Evolutionary conservation across 2,329 filamentous ascomycete genomes (phyloP).

Genomic region (Falciphora oryzae): DNA sequence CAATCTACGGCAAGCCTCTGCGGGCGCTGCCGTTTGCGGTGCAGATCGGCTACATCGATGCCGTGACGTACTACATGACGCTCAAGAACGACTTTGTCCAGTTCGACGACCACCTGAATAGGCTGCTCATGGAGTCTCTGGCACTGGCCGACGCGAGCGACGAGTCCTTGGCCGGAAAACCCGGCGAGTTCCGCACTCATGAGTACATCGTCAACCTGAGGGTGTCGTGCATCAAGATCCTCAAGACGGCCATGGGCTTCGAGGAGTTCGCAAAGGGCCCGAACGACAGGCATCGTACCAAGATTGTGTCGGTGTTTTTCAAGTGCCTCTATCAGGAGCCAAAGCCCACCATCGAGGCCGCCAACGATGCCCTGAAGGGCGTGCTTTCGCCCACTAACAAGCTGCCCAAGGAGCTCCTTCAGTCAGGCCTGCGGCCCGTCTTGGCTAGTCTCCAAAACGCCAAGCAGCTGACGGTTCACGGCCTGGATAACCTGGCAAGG

Average conservation of each 20-base stretch:
- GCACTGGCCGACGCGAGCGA: constrained; percentile 93
- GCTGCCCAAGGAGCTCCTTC: constrained; percentile 88
- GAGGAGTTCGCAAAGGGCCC: constrained; percentile 80
- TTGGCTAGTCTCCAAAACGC: constrained; percentile 93
- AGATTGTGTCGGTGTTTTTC: constrained; percentile 94
- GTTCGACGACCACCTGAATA: constrained; percentile 87
- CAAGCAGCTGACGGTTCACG: constrained; percentile 80
- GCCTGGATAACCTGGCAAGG: constrained; percentile 84
- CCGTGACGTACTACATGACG: constrained; percentile 89
- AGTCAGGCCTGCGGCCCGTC: constrained; percentile 91
- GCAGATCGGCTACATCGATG: constrained; percentile 97
- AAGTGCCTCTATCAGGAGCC: constrained; percentile 94
- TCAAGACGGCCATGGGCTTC: constrained; percentile 90
- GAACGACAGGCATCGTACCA: constrained; percentile 58
- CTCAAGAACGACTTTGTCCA: constrained; percentile 83
- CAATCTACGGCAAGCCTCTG: constrained; percentile 92
- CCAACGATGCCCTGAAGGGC: constrained; percentile 82
- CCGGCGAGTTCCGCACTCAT: constrained; percentile 89
- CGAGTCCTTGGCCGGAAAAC: constrained; percentile 86
- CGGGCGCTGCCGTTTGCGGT: constrained; percentile 88
- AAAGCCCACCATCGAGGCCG: constrained; percentile 85
- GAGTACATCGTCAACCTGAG: constrained; percentile 87
- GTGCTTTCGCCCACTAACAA: constrained; percentile 87
- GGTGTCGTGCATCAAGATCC: constrained; percentile 86
- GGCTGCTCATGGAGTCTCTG: constrained; percentile 86